Evolutionary conservation across 805 yeast genomes (phyloP).

Genomic region (Hanseniaspora hatyaiensis): DNA sequence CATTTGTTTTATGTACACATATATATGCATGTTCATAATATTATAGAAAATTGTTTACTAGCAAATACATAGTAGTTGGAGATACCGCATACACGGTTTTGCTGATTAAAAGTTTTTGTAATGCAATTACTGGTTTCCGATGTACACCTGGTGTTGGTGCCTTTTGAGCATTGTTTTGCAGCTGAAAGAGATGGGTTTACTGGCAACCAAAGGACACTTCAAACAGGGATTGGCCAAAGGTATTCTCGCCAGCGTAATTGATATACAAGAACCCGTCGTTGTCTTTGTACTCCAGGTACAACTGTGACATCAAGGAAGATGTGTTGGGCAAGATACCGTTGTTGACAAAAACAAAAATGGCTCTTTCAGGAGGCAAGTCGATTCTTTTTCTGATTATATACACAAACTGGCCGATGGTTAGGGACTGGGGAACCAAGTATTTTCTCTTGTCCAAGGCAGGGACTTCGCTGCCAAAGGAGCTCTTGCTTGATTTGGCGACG

Average conservation of each 20-base stretch:
- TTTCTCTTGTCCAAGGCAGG: slow-evolving; percentile 95
- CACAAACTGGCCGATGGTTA: slow-evolving; percentile 95
- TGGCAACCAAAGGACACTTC: background rate
- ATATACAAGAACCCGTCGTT: slow-evolving; percentile 95
- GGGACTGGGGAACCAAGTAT: slow-evolving; percentile 89
- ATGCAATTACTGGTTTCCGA: too few relatives aligned
- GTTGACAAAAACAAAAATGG: slow-evolving; percentile 91
- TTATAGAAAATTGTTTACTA: too few relatives aligned
- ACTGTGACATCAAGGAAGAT: slow-evolving; percentile 88
- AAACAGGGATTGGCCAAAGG: slow-evolving; percentile 50
- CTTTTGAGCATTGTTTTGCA: too few relatives aligned
- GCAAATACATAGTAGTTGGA: too few relatives aligned
- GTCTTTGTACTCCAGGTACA: slow-evolving; percentile 93
- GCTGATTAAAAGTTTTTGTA: too few relatives aligned
- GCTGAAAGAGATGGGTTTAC: too few relatives aligned
- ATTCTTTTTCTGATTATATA: slow-evolving; percentile 94
- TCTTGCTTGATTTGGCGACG: background rate
- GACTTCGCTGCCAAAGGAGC: slow-evolving; percentile 39
- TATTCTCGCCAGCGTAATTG: slow-evolving; percentile 92
- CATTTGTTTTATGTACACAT: background rate
- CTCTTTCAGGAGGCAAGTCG: slow-evolving; percentile 92
- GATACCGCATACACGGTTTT: too few relatives aligned
- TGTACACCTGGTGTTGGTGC: too few relatives aligned
- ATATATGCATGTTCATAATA: background rate
- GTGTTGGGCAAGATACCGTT: slow-evolving; percentile 90